phyloP scores from a whole-genome alignment of 495 filamentous ascomycete genomes.

The Acidomyces sp. region DNA sequence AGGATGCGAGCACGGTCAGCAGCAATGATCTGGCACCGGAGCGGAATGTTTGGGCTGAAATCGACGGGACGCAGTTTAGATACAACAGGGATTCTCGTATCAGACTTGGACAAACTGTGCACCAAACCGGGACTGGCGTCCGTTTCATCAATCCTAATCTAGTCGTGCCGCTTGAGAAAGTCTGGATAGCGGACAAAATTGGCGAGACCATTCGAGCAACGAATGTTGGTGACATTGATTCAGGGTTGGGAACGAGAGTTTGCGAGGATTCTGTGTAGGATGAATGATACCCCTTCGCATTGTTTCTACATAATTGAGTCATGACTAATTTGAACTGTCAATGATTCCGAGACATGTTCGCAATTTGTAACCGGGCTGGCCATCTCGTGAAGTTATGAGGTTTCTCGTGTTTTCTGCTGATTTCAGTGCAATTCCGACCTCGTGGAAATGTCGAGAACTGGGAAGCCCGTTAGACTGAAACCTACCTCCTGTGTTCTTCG shows the following conservation, averaged over 20 bases:
- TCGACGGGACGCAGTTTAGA: constrained; percentile 4
- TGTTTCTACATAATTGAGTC: too few relatives aligned
- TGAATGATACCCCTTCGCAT: constrained; percentile 1
- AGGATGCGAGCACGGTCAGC: constrained; percentile 29
- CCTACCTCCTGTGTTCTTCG: too few relatives aligned
- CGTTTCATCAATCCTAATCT: constrained; percentile 65
- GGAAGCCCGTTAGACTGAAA: too few relatives aligned
- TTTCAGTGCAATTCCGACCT: too few relatives aligned
- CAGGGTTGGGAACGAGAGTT: too few relatives aligned
- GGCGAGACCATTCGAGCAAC: constrained; percentile 5
- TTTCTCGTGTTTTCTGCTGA: too few relatives aligned
- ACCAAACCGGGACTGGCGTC: constrained; percentile 54
- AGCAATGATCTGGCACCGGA: constrained; percentile 26
- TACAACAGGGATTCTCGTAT: constrained; percentile 1
- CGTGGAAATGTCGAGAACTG: too few relatives aligned
- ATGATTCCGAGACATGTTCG: too few relatives aligned
- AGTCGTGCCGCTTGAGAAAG: constrained; percentile 38
- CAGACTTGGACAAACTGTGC: constrained; percentile 41
- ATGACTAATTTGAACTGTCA: too few relatives aligned
- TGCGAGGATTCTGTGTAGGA: constrained; percentile 1
- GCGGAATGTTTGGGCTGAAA: constrained; percentile 17
- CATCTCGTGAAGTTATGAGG: too few relatives aligned
- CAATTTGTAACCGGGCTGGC: too few relatives aligned
- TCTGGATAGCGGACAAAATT: constrained; percentile 29
- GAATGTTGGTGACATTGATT: constrained; percentile 4